Base-by-base conservation (phyloP, 2,329 filamentous ascomycete genomes). In the Ophiostoma sp. region DNA sequence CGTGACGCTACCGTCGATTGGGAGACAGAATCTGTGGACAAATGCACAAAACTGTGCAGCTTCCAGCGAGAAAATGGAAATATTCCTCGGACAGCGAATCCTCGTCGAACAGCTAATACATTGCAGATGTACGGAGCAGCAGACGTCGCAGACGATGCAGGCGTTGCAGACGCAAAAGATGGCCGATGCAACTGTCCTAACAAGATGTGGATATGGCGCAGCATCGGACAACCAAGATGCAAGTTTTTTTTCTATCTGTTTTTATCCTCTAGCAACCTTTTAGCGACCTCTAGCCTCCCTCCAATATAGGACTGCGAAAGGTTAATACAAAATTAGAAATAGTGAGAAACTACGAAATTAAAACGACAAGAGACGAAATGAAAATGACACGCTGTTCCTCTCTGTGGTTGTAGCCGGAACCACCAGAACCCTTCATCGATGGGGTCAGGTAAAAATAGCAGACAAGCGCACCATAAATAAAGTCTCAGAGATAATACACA, bases 331-430 rank as follows among this genome's bases (percentile, higher is more conserved):
- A 36, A 55, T 27, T 27, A 55, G 9, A 55, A 55, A 55, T 55
- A 55, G 49, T 27, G 27, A 27, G 27, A 27, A 27, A 27, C 27
- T 27, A 55, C 18, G 49, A 55, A 18, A 55, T 55, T 55, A 8
- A 18, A 27, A 55, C 27, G 18, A 55, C 4, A 11, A 8, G 49
- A 55, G 12, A 47, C 49, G 49, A 27, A 55, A 55, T 55, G 49
- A 55, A 55, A 55, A 55, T 55, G 49, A 36, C 49, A 55, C 49
- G 49, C 49, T 55, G 49, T 55, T 55, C 49, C 49, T 27, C 49
- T 27, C 49, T 55, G 49, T 36, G n/a, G 49, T 55, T 55, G 49
- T 55, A 55, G 49, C 49, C 49, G 27, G 49, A 27, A 9, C 49
- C 49, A 55, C 45, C 49, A 55, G 18, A 18, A 11, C 49, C 49